These are phyloP conservation scores for Epichloe sp. DNA, from an alignment of 2,329 filamentous ascomycete genomes.

Conservation along the genomic window DNA sequence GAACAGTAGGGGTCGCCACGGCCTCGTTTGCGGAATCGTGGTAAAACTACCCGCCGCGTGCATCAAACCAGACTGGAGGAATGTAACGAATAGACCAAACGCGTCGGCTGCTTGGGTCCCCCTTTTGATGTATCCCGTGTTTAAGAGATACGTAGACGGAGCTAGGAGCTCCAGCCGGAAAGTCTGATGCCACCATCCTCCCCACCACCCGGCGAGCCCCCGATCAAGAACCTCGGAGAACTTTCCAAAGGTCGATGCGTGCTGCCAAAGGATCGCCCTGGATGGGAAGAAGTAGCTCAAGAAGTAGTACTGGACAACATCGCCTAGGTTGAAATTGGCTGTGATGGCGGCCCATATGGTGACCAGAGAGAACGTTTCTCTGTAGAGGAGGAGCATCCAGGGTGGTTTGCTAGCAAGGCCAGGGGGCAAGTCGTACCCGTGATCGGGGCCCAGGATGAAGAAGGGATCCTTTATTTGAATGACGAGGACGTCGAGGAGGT, in stretches of 20 bases:
- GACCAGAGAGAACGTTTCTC: slow-evolving; percentile 40
- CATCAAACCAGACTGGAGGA: slow-evolving; percentile 52
- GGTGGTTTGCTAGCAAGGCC: slow-evolving; percentile 29
- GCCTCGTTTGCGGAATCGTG: slow-evolving; percentile 37
- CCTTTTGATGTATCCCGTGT: slow-evolving; percentile 24
- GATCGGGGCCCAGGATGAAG: slow-evolving; percentile 44
- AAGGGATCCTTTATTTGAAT: slow-evolving; percentile 64
- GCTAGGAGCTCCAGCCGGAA: slow-evolving; percentile 63
- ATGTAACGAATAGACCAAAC: slow-evolving; percentile 28
- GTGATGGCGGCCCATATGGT: slow-evolving; percentile 48
- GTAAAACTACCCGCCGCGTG: slow-evolving; percentile 61
- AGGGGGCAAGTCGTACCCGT: slow-evolving; percentile 25
- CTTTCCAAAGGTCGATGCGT: slow-evolving; percentile 43
- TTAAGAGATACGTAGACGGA: slow-evolving; percentile 37
- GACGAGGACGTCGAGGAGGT: slow-evolving; percentile 57
- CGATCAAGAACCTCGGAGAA: slow-evolving; percentile 44
- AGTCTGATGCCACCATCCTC: slow-evolving; percentile 80
- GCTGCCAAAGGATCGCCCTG: slow-evolving; percentile 37
- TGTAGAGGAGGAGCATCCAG: slow-evolving; percentile 37
- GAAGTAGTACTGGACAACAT: slow-evolving; percentile 40
- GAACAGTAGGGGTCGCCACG: slow-evolving; percentile 49
- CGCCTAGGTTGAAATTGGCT: slow-evolving; percentile 45
- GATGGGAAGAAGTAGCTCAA: slow-evolving; percentile 38
- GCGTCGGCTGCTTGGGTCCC: slow-evolving; percentile 14
- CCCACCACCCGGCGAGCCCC: slow-evolving; percentile 74